Base-by-base conservation (phyloP, 148 eudicot species). In the Heliosperma pusillum region DNA sequence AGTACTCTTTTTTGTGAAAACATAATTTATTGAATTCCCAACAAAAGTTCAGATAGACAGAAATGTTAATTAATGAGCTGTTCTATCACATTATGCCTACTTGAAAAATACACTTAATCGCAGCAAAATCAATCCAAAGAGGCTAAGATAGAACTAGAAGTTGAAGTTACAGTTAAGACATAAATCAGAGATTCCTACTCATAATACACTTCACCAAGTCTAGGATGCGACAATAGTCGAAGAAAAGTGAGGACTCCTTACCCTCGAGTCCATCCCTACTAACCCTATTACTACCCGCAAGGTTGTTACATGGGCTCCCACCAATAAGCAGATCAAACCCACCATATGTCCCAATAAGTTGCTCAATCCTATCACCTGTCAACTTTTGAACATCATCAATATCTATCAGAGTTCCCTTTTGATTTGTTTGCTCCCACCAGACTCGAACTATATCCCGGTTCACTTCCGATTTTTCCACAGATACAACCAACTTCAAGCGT, bases 391-490 rank as follows among this genome's bases (percentile, higher is more conserved):
- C 93, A 75, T 95, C 97, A 2, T 71, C 84, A 7, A 86, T 81
- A 62, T 95, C 88, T 0, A 84, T 83, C 17, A 95, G 69, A 0
- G 44, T 81, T 1, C 97, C 98, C 10, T 77, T 82, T 70, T 92
- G 97, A 72, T 88, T 90, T 0, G 98, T 95, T 40, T 95, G 98
- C 73, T 95, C 97, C 99, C 99, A 95, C 96, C 97, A 95, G 66
- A 90, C 81, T 63, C 86, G 76, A 10, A 90, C 84, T 0, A 90
- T 85, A 26, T 88, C 84, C 68, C 93, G 74, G 81, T 92, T 95
- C 19, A 84, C 97, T 71, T 90, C 90, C 0, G 99, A 90, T 19
- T 77, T 89, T 70, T 95, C 97, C 0, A 95, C 90, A 0, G 96
- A 92, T 0, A 95, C 96, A 0, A 95, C 96, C 3, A 71, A 75